A percentile compares a stretch with the other conserved stretches of the same genome.
Evolutionary conservation across 768 basidiomycete species (phyloP).

Genomic region (Lentinula boryana): DNA sequence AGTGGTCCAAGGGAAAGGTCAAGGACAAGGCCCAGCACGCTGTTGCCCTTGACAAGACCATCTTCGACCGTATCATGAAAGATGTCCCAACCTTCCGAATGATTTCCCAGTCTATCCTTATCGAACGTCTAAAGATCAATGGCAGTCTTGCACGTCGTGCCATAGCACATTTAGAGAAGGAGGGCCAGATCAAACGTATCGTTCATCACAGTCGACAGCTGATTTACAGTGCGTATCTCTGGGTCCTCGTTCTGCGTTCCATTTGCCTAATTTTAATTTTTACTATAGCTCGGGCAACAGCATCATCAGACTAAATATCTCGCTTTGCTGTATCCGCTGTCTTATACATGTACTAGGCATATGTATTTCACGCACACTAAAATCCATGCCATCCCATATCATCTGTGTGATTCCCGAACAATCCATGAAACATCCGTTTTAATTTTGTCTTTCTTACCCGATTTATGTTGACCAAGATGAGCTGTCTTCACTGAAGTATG

Average conservation of each 20-base stretch:
- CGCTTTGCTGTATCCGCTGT: constrained; percentile 7
- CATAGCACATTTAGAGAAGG: constrained; percentile 89
- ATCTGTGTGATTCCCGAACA: neutral
- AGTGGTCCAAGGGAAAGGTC: constrained; percentile 99
- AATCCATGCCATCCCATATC: neutral
- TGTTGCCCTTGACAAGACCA: constrained; percentile 89
- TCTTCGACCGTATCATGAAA: constrained; percentile 92
- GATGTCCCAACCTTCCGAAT: constrained; percentile 99
- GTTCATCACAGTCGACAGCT: constrained; percentile 93
- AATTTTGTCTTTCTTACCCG: no score
- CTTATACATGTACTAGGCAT: constrained; percentile 19
- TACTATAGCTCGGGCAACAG: constrained; percentile 41
- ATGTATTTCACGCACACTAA: constrained; percentile 6
- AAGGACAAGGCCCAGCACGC: constrained; percentile 99
- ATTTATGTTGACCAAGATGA: no score
- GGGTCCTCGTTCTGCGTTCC: neutral
- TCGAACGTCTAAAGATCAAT: constrained; percentile 97
- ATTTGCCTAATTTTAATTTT: neutral
- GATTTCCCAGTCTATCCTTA: constrained; percentile 96
- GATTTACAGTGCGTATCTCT: constrained; percentile 79
- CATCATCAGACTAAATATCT: constrained; percentile 35
- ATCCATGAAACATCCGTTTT: no score
- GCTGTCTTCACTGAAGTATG: no score
- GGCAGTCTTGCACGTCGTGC: constrained; percentile 89
- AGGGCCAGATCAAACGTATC: constrained; percentile 91